These are phyloP conservation scores for Pseudogymnoascus sp. DNA, from an alignment of 2,329 filamentous ascomycete genomes.

Conservation along the genomic window DNA sequence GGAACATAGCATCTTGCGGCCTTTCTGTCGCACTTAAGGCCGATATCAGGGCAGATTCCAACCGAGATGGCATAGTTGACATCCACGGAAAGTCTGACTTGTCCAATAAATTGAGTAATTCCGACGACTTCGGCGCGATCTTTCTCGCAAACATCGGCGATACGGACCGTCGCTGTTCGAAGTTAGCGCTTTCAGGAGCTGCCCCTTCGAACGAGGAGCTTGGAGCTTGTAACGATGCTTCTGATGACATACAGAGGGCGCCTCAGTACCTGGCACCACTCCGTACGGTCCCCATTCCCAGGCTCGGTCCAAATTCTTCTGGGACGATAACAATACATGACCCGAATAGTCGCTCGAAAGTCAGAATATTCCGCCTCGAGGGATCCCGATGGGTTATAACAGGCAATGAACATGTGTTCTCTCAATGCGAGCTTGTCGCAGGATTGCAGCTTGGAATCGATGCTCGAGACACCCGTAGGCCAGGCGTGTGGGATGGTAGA, in stretches of 20 bases:
- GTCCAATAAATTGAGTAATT: conserved; percentile 24
- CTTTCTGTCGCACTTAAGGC: conserved; percentile 9
- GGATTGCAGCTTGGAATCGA: not conserved
- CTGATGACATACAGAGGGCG: conserved; percentile 28
- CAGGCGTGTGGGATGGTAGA: not conserved
- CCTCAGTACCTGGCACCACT: conserved; percentile 30
- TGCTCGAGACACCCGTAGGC: not conserved
- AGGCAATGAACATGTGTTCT: not conserved
- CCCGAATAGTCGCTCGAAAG: not conserved
- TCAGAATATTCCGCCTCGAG: not conserved
- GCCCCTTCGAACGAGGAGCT: conserved; percentile 24
- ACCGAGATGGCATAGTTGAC: conserved; percentile 32
- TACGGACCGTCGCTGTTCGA: conserved; percentile 27
- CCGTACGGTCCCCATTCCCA: conserved; percentile 20
- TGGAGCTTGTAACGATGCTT: conserved; percentile 32
- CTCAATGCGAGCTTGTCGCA: not conserved
- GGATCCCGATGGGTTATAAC: not conserved
- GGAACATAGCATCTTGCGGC: not conserved
- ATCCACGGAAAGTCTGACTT: conserved; percentile 17
- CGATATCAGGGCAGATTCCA: conserved; percentile 32
- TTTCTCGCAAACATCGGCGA: conserved; percentile 34
- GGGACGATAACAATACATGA: not conserved
- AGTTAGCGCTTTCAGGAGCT: not conserved
- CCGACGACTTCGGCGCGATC: conserved; percentile 25
- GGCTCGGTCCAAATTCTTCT: not conserved